phyloP scores from a whole-genome alignment of 306 rosid species.

The Lathyrus tuberosus region DNA sequence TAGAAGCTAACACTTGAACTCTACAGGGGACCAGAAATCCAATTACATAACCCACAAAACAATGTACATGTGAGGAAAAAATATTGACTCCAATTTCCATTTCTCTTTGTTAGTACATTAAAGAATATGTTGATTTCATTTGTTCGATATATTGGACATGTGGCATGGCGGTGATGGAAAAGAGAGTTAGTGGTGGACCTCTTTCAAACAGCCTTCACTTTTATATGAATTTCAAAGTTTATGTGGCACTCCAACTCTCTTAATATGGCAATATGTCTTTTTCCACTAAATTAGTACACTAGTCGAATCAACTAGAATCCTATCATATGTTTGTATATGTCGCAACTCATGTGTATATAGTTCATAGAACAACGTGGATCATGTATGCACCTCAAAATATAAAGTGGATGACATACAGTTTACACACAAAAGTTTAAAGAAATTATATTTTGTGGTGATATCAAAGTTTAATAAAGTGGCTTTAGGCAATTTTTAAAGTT shows the following conservation, averaged over 20 bases:
- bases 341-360: not conserved
- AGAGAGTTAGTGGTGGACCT: slow-evolving; percentile 11
- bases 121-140: not conserved
- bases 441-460: too few species aligned
- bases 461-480: too few species aligned
- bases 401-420: too few species aligned
- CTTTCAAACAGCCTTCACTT: not conserved
- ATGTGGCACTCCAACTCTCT: not conserved
- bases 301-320: not conserved
- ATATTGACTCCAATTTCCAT: not conserved
- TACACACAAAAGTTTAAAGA: too few species aligned
- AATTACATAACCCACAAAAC: not conserved
- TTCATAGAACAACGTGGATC: too few species aligned
- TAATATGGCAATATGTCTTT: not conserved
- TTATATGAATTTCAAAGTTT: not conserved
- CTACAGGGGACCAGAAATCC: slow-evolving; percentile 38
- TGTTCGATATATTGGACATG: slow-evolving; percentile 5
- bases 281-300: not conserved
- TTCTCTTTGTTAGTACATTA: not conserved
- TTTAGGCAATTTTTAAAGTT: too few species aligned
- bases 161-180: not conserved
- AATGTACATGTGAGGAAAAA: not conserved
- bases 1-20: slow-evolving; percentile 44
- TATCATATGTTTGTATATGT: not conserved
- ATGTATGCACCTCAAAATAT: too few species aligned